Percentiles rank a stretch among this genome's conserved stretches.
Conservation (phyloP, 768 basidiomycete species). For the Tephrocybe sp. region DNA sequence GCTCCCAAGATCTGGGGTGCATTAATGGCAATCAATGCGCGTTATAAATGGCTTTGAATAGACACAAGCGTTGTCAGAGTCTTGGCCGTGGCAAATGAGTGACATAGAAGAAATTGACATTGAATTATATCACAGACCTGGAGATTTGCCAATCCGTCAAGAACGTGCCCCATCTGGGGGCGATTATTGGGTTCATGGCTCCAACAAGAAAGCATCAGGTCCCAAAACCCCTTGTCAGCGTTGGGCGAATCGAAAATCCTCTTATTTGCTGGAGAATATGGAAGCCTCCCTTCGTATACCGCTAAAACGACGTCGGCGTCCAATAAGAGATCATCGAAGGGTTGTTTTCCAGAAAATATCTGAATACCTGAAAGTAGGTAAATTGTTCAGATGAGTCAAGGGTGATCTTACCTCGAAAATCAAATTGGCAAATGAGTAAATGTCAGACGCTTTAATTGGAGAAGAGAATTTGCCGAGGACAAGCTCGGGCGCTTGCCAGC, state of each 20-base stretch:
- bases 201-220: conserved; percentile 7
- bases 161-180: not conserved
- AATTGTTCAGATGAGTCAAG: not conserved
- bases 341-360: not conserved
- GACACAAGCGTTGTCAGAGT: not conserved
- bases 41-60: conserved; percentile 1
- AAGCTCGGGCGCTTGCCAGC: conserved; percentile 7
- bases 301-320: conserved; percentile 5
- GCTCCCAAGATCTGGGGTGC: too few relatives aligned
- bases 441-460: not conserved
- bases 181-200: not conserved
- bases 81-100: not conserved
- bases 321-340: not conserved
- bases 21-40: not conserved
- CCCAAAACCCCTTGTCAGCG: conserved; percentile 2
- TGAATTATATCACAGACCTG: not conserved
- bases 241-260: not conserved
- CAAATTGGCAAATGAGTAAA: not conserved
- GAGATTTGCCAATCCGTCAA: not conserved
- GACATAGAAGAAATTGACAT: not conserved
- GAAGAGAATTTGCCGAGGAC: not conserved
- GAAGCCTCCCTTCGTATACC: not conserved
- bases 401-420: not conserved
- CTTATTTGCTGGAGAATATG: not conserved
- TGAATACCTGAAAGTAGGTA: not conserved